Conservation (phyloP, 208 protist genomes). For the Porcisia hertigi region DNA sequence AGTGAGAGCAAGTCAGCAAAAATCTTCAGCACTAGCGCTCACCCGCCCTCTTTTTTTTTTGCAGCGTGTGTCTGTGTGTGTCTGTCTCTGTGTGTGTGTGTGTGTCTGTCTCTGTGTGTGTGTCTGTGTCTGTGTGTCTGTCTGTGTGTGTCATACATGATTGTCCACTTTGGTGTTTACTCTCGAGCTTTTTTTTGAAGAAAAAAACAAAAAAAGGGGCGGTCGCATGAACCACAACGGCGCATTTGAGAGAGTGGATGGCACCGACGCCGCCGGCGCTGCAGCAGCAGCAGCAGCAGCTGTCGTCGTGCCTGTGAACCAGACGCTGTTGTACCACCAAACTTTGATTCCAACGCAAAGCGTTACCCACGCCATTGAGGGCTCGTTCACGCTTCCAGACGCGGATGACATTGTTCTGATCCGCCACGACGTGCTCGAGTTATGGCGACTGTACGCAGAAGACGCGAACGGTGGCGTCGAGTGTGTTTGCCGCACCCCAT, state of each 20-base stretch:
- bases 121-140: not conserved
- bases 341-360: constrained; percentile 79
- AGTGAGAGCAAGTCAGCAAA: not conserved
- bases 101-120: not conserved
- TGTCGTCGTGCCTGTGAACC: constrained; percentile 28
- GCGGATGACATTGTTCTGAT: constrained; percentile 68
- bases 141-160: too few species aligned
- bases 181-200: not conserved
- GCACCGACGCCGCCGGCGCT: not conserved
- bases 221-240: constrained; percentile 1
- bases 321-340: constrained; percentile 77
- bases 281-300: not conserved
- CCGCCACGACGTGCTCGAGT: constrained; percentile 65
- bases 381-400: constrained; percentile 75
- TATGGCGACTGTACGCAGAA: constrained; percentile 69
- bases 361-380: constrained; percentile 70
- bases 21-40: not conserved
- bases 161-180: not conserved
- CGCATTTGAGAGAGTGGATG: not conserved
- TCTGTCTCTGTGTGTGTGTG: not conserved
- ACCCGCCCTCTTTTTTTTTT: not conserved
- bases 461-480: constrained; percentile 41
- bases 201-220: not conserved
- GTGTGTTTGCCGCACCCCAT: constrained; percentile 64
- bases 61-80: not conserved